These are phyloP conservation scores for Oenanthe sinensis DNA, from an alignment of 129 eudicot species.

Conservation along the genomic window DNA sequence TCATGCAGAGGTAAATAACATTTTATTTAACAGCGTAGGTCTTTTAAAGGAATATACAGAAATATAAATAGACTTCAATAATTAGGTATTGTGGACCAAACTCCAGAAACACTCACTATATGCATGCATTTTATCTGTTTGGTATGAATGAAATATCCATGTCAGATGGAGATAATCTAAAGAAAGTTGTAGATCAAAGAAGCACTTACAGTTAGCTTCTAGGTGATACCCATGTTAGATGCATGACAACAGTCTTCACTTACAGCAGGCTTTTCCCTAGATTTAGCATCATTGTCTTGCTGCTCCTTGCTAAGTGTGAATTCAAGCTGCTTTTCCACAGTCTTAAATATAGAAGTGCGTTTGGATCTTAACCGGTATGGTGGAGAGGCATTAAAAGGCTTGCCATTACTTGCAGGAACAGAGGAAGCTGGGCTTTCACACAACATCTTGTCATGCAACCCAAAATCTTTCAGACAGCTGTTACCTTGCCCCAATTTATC, in stretches of 20 bases:
- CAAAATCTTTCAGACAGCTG: slow-evolving; percentile 24
- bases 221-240: slow-evolving; percentile 35
- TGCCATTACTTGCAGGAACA: slow-evolving; percentile 10
- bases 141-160: background rate
- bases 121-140: background rate
- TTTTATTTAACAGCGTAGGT: background rate
- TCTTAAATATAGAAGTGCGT: slow-evolving; percentile 49
- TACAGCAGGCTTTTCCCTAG: slow-evolving; percentile 35
- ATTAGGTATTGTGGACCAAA: background rate
- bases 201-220: slow-evolving; percentile 30
- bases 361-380: slow-evolving; percentile 66
- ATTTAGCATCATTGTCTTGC: slow-evolving; percentile 18
- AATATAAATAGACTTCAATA: no score
- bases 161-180: background rate
- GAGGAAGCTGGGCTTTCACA: slow-evolving; percentile 20
- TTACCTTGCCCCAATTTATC: slow-evolving; percentile 16
- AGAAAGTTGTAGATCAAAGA: slow-evolving; percentile 2
- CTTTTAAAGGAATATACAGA: background rate
- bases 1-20: no score
- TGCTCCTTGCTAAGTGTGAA: slow-evolving; percentile 44
- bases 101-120: background rate
- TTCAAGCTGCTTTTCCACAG: slow-evolving; percentile 83
- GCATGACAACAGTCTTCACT: slow-evolving; percentile 34
- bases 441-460: slow-evolving; percentile 21
- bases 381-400: slow-evolving; percentile 65